Evolutionary conservation across 495 filamentous ascomycete species (phyloP).

Genomic region (Evernia prunastri): DNA sequence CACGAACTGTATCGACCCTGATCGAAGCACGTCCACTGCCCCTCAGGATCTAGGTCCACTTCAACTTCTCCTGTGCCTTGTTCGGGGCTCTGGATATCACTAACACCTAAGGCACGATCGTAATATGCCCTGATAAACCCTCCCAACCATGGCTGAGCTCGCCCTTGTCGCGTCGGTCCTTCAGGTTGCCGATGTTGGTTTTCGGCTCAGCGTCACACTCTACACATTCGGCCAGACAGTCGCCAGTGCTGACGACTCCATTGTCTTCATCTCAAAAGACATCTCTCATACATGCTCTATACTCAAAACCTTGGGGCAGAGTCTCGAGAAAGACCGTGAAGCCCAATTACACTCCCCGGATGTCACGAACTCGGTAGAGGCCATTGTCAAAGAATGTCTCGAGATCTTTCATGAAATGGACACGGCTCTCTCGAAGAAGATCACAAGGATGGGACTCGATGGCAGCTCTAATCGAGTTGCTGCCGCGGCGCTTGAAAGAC

Average conservation of each 20-base stretch:
- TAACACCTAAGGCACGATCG: neutral
- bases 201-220: conserved; percentile 32
- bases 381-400: conserved; percentile 27
- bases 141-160: conserved; percentile 20
- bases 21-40: neutral
- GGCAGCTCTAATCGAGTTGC: neutral
- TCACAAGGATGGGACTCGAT: neutral
- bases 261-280: conserved; percentile 33
- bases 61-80: neutral
- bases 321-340: conserved; percentile 27
- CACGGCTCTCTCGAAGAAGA: conserved; percentile 19
- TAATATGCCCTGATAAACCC: neutral
- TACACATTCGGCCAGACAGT: conserved; percentile 32
- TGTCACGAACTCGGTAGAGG: conserved; percentile 22
- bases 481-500: conserved; percentile 12
- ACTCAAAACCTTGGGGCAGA: conserved; percentile 28
- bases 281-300: conserved; percentile 33
- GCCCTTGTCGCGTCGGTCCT: conserved; percentile 34
- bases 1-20: too few species aligned
- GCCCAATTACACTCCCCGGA: conserved; percentile 26
- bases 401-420: conserved; percentile 31
- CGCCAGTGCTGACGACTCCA: conserved; percentile 27
- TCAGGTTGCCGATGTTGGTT: conserved; percentile 34
- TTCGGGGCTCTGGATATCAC: too few species aligned
- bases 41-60: neutral